Conservation (phyloP, 768 basidiomycete species). For the Kondoa subrosea region DNA sequence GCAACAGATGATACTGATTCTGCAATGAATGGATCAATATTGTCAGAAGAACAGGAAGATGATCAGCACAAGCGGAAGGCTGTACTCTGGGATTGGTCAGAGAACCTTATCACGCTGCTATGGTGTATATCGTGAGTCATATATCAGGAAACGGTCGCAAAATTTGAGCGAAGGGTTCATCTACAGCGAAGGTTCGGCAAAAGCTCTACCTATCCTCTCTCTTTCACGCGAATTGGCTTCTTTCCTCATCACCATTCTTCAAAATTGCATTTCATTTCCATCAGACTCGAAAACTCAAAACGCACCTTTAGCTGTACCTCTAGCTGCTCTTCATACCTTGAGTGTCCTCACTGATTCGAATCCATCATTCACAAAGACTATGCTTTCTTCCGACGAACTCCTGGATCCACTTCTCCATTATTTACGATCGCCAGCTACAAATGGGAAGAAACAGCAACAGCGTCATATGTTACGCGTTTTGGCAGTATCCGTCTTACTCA, state of each 20-base stretch:
- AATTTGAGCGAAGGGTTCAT: neutral
- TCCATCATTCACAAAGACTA: neutral
- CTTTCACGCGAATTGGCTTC: neutral
- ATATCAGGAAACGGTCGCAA: neutral
- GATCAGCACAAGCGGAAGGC: constrained; percentile 9
- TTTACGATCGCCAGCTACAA: neutral
- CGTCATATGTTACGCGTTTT: neutral
- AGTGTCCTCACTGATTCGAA: constrained; percentile 5
- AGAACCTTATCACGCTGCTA: constrained; percentile 15
- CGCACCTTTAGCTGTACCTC: neutral
- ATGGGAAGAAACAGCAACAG: neutral
- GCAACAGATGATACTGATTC: neutral
- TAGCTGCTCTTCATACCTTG: neutral
- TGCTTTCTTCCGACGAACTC: neutral
- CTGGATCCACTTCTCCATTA: neutral
- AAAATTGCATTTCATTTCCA: neutral
- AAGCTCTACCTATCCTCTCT: neutral
- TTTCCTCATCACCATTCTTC: neutral
- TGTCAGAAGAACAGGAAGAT: constrained; percentile 4
- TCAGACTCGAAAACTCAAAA: neutral
- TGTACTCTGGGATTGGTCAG: constrained; percentile 15
- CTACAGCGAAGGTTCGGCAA: neutral
- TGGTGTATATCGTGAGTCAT: constrained; percentile 18
- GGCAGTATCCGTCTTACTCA: constrained; percentile 6
- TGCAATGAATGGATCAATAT: neutral